These are phyloP conservation scores for Apiospora marii DNA, from an alignment of 2,329 filamentous ascomycete genomes.

Conservation along the genomic window DNA sequence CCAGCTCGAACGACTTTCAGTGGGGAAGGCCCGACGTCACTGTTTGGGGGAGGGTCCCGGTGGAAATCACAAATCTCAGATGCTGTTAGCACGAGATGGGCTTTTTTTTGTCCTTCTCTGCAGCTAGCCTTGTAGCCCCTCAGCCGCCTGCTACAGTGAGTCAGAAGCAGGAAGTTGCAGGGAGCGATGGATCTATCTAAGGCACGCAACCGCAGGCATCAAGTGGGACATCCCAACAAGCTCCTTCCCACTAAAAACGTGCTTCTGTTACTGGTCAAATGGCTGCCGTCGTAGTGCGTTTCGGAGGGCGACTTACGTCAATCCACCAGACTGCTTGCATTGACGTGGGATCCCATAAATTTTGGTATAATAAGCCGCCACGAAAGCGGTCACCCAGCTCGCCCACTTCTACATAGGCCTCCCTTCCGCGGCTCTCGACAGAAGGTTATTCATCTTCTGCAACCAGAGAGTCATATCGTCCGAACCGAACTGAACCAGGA, in stretches of 20 bases:
- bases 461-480: background rate
- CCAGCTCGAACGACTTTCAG: slow-evolving; percentile 10
- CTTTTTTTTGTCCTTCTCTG: background rate
- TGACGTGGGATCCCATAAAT: slow-evolving; percentile 16
- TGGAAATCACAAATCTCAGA: slow-evolving; percentile 2
- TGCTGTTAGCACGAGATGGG: background rate
- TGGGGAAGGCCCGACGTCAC: slow-evolving; percentile 12
- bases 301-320: slow-evolving; percentile 10
- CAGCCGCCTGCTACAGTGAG: background rate
- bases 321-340: slow-evolving; percentile 6
- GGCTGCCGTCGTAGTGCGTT: background rate
- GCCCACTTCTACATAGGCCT: background rate
- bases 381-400: background rate
- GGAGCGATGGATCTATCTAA: too few species aligned
- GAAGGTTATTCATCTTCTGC: background rate
- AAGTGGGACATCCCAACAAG: slow-evolving; percentile 10
- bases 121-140: too few species aligned
- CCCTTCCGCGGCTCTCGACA: background rate
- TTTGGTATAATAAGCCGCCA: background rate
- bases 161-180: background rate
- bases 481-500: background rate
- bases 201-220: background rate
- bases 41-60: background rate
- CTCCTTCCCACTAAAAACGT: slow-evolving; percentile 17
- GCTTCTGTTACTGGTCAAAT: background rate